phyloP scores from a whole-genome alignment of 2,329 filamentous ascomycete species.

The Scytalidium lignicola region DNA sequence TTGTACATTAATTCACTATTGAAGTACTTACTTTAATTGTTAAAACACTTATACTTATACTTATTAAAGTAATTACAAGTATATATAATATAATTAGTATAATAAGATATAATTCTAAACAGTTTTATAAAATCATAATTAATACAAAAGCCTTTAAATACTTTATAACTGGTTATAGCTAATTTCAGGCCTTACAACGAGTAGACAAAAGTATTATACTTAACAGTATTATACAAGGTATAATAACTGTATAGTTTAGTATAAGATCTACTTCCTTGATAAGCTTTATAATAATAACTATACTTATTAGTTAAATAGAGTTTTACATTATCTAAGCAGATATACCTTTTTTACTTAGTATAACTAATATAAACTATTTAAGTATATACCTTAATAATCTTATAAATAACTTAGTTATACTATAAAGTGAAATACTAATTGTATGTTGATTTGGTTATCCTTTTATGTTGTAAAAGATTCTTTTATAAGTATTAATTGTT shows the following conservation, averaged over 20 bases:
- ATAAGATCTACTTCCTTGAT: constrained; percentile 1
- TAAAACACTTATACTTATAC: background rate
- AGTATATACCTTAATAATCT: constrained; percentile 6
- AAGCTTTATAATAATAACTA: background rate
- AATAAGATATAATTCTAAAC: background rate
- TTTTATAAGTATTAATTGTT: background rate
- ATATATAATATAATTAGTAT: background rate
- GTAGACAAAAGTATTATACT: constrained; percentile 1
- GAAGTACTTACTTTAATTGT: too few species aligned
- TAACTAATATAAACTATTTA: constrained; percentile 4
- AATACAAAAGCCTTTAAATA: background rate
- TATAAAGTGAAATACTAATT: background rate
- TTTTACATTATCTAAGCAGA: constrained; percentile 4
- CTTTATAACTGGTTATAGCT: constrained; percentile 1
- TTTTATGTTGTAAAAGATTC: constrained; percentile 1
- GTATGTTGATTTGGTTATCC: background rate
- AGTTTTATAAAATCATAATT: background rate
- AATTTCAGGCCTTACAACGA: background rate
- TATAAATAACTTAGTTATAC: background rate
- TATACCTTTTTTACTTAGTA: constrained; percentile 5
- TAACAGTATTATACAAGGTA: background rate
- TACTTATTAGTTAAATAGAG: background rate
- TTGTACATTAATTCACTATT: too few species aligned
- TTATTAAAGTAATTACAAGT: too few species aligned
- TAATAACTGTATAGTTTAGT: constrained; percentile 3